Percentiles rank a stretch among this genome's conserved stretches.
Conservation (phyloP, 768 basidiomycete genomes). For the Jaapia argillacea region DNA sequence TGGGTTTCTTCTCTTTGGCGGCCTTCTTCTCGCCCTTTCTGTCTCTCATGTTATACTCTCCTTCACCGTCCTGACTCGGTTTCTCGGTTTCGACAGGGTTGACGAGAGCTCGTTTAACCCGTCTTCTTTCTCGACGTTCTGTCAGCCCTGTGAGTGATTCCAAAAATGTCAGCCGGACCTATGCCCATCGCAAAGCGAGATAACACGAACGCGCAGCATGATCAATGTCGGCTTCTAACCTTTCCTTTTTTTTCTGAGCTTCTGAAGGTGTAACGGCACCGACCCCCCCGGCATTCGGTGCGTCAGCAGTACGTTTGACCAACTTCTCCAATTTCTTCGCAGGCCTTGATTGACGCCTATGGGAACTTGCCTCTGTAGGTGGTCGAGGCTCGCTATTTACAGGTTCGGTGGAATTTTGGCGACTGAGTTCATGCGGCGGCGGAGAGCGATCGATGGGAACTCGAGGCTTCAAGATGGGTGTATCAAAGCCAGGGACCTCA, state of each 20-base stretch:
- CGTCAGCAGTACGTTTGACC: neutral
- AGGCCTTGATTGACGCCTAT: neutral
- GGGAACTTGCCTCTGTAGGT: no score
- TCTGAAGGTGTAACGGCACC: neutral
- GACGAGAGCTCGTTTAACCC: conserved; percentile 45
- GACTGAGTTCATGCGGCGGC: no score
- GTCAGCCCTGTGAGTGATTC: conserved; percentile 36
- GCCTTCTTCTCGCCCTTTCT: conserved; percentile 10
- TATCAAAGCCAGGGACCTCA: neutral
- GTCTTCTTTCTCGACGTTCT: conserved; percentile 57
- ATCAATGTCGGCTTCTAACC: conserved; percentile 27
- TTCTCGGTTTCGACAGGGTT: conserved; percentile 14
- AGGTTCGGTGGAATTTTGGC: no score
- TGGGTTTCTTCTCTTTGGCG: conserved; percentile 18
- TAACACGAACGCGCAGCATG: conserved; percentile 23
- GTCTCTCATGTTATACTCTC: conserved; percentile 2
- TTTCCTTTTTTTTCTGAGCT: conserved; percentile 4
- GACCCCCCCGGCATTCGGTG: neutral
- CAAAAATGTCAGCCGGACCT: neutral
- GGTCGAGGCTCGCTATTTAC: no score
- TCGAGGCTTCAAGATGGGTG: neutral
- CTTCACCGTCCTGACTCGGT: conserved; percentile 4
- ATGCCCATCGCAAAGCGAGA: neutral
- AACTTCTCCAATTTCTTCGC: neutral
- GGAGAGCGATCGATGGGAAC: no score